A percentile compares a stretch with the other conserved stretches of the same genome.
phyloP scores from a whole-genome alignment of 345 rosid genomes.

The Anastatica hierochuntica region DNA sequence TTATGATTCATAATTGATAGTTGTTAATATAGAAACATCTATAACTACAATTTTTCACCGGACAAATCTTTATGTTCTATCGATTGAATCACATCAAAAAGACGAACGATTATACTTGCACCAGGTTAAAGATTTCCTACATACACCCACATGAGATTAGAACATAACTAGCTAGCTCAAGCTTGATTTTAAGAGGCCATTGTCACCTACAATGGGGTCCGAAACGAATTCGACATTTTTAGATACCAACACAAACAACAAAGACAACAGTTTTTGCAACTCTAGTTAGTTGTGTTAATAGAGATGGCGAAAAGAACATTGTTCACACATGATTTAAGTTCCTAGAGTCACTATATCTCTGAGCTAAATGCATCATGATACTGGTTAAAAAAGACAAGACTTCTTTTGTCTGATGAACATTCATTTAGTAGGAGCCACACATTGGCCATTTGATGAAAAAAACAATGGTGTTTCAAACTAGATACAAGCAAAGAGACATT shows the following conservation, averaged over 20 bases:
- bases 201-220: constrained; percentile 21
- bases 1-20: too few species aligned
- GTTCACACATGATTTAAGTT: too few species aligned
- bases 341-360: background rate
- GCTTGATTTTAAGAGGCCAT: constrained; percentile 12
- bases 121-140: too few species aligned
- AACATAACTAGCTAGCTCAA: constrained; percentile 24
- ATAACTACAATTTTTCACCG: too few species aligned
- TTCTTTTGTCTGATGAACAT: constrained; percentile 16
- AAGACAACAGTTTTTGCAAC: constrained; percentile 6
- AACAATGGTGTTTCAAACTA: too few species aligned
- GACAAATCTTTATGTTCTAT: too few species aligned
- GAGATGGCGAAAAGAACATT: too few species aligned
- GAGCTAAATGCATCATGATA: background rate
- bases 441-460: too few species aligned
- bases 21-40: too few species aligned
- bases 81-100: too few species aligned
- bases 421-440: too few species aligned
- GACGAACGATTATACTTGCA: too few species aligned
- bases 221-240: constrained; percentile 21
- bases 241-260: constrained; percentile 16
- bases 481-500: background rate
- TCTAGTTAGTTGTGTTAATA: constrained; percentile 23
- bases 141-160: constrained; percentile 24
- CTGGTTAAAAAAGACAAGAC: constrained; percentile 4